Evolutionary conservation across 805 yeast genomes (phyloP), one percentile per base, ranked within the genome.

Genomic region (Candida caryicola): DNA sequence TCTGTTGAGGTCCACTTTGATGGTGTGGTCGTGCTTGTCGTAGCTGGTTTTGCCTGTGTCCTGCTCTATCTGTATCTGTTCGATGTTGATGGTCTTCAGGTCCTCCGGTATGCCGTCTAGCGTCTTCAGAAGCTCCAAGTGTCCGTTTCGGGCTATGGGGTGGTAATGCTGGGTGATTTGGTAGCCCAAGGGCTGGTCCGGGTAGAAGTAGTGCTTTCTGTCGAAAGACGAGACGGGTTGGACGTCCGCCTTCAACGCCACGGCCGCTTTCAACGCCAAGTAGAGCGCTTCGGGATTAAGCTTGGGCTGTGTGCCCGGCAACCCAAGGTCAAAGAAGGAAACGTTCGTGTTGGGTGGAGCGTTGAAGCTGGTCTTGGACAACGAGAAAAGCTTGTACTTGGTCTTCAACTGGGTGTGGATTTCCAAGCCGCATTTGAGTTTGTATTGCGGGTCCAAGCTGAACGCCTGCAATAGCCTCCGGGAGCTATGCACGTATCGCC

Each of bases 181-280:
- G 61, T 89, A 93, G 1, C 99, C 99, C 37, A 85, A 62, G 0
- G 99, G 99, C 57, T 93, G 98, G 59, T 93, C 99, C 1, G 90
- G 91, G 59, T 93, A 93, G 60, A 93, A 89, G 59, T 93, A 93
- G 58, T 93, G 99, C 60, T 93, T 93, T 48, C 99, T 70, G 55
- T 93, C 99, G 59, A 93, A 93, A 1, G 81, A 68, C 1, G 91
- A 84, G 5, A 54, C 46, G 0, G 60, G 46, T 41, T 76, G 76
- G 12, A 93, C 71, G 0, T 68, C 55, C 41, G 87, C 76, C 23
- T 82, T 71, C 36, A 90, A 60, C 0, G 93, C 86, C 2, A 75
- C 59, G 0, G 95, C 90, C 1, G 95, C 77, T 49, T 77, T 78
- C 29, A 88, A 52, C 0, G 96, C 95, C 23, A 76, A 72, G 1